These are phyloP conservation scores for Blastomyces silverae DNA, from an alignment of 2,329 filamentous ascomycete species.

Conservation along the genomic window DNA sequence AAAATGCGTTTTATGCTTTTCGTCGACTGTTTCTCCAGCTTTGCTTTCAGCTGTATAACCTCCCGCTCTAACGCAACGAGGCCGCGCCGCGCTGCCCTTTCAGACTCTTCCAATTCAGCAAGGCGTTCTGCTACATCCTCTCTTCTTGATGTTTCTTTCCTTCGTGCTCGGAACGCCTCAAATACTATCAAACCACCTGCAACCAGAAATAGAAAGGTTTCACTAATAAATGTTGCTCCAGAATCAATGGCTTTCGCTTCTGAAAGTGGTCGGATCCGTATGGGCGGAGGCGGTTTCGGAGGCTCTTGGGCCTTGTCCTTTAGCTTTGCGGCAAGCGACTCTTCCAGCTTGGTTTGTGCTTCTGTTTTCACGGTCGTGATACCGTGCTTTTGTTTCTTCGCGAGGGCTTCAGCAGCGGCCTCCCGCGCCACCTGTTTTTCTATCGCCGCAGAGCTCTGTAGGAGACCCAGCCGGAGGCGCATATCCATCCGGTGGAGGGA, in stretches of 20 bases:
- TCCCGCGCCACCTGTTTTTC: conserved; percentile 43
- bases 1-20: conserved; percentile 34
- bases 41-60: conserved; percentile 37
- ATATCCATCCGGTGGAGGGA: conserved; percentile 60
- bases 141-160: conserved; percentile 54
- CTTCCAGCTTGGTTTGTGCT: conserved; percentile 52
- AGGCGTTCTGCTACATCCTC: conserved; percentile 57
- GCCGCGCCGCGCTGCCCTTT: conserved; percentile 36
- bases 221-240: conserved; percentile 62
- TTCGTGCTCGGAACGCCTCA: conserved; percentile 54
- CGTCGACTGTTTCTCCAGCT: conserved; percentile 28
- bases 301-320: conserved; percentile 42
- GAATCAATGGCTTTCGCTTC: conserved; percentile 63
- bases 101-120: conserved; percentile 50
- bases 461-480: conserved; percentile 58
- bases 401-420: conserved; percentile 50
- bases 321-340: conserved; percentile 42
- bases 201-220: conserved; percentile 60
- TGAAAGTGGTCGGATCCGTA: conserved; percentile 56
- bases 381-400: conserved; percentile 47
- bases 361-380: conserved; percentile 57
- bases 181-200: conserved; percentile 57
- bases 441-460: conserved; percentile 54
- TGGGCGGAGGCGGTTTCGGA: conserved; percentile 43
- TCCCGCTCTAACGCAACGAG: conserved; percentile 44